Percentiles rank a stretch among this genome's conserved stretches.
Conservation (phyloP, 768 basidiomycete species). For the Kwoniella mangroviensis region DNA sequence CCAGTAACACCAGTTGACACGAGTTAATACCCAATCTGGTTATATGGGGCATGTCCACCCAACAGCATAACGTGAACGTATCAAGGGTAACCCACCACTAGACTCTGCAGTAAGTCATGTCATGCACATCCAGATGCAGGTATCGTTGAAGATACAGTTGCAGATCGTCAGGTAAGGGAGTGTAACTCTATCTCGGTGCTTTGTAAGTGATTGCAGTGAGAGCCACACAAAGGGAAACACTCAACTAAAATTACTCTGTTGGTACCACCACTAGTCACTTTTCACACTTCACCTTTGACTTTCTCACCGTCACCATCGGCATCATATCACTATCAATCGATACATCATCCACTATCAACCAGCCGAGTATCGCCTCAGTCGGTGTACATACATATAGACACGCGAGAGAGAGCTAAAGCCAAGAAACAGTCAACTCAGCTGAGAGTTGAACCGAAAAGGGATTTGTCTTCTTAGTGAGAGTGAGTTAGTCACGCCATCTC, state of each 20-base stretch:
- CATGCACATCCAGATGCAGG: too few species aligned
- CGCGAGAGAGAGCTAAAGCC: too few species aligned
- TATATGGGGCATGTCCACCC: neutral
- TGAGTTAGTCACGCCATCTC: conserved; percentile 7
- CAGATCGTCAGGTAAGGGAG: neutral
- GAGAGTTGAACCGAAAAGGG: neutral
- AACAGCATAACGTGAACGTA: neutral
- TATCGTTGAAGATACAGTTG: neutral
- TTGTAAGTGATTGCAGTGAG: neutral
- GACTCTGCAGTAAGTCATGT: too few species aligned
- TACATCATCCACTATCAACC: too few species aligned
- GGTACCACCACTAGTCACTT: too few species aligned
- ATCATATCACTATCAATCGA: neutral
- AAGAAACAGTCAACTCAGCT: too few species aligned
- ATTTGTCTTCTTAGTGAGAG: neutral
- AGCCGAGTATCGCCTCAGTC: too few species aligned
- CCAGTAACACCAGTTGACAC: neutral
- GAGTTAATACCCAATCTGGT: neutral
- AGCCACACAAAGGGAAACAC: neutral
- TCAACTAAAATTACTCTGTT: neutral
- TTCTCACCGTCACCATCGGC: neutral
- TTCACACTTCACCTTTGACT: neutral
- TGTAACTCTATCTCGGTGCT: too few species aligned
- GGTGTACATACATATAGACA: neutral
- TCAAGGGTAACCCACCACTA: neutral